Conservation (phyloP, 2,329 filamentous ascomycete species). For the Pseudogymnoascus sp. region DNA sequence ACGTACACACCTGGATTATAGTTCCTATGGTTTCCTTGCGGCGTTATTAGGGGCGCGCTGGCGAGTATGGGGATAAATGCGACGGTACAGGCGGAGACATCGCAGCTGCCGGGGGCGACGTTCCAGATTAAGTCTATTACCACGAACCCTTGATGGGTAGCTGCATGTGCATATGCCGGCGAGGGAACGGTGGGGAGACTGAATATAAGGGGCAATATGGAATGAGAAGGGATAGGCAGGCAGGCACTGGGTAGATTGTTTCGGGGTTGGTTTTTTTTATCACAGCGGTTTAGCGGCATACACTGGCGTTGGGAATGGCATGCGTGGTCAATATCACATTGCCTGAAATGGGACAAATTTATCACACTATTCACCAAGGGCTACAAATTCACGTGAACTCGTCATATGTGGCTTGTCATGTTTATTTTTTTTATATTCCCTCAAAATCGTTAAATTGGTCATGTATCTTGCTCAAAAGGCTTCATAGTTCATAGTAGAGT, state of each 20-base stretch:
- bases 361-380: not conserved
- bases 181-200: not conserved
- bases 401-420: not conserved
- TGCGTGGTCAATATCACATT: slow-evolving; percentile 1
- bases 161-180: not conserved
- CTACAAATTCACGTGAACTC: not conserved
- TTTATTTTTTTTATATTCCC: slow-evolving; percentile 8
- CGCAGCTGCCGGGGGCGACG: slow-evolving; percentile 76
- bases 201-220: not conserved
- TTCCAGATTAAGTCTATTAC: slow-evolving; percentile 91
- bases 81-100: slow-evolving; percentile 84
- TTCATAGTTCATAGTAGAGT: not conserved
- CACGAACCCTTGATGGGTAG: slow-evolving; percentile 45
- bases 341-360: not conserved
- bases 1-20: slow-evolving; percentile 29
- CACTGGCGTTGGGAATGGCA: slow-evolving; percentile 13
- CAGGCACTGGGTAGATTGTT: not conserved
- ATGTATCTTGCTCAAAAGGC: not conserved
- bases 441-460: slow-evolving; percentile 3
- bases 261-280: not conserved
- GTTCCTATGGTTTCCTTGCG: slow-evolving; percentile 95
- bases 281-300: slow-evolving; percentile 24
- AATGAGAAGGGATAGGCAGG: not conserved
- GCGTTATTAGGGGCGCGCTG: slow-evolving; percentile 83
- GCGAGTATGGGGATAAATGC: slow-evolving; percentile 86